These are phyloP conservation scores for Blastobotrys buckinghamii DNA, from an alignment of 1,139 yeast genomes.

Conservation along the genomic window DNA sequence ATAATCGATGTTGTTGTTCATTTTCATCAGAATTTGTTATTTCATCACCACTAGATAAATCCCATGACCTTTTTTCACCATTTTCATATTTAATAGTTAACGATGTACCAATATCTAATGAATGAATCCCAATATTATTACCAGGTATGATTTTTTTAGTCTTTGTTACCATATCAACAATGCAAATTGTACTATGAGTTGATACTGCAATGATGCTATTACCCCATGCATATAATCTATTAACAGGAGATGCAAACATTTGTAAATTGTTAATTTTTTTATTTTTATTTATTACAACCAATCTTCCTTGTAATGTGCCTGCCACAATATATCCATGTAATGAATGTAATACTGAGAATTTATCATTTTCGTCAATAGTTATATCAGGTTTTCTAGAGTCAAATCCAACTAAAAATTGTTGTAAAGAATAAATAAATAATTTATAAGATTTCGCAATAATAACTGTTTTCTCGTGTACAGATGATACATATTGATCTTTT, in stretches of 20 bases:
- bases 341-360: neutral
- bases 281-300: conserved; percentile 14
- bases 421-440: conserved; percentile 14
- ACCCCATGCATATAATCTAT: conserved; percentile 14
- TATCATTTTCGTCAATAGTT: neutral
- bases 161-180: conserved; percentile 17
- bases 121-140: conserved; percentile 15
- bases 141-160: conserved; percentile 20
- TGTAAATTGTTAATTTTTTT: conserved; percentile 11
- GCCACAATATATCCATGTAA: conserved; percentile 11
- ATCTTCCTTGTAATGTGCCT: conserved; percentile 18
- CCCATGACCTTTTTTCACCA: conserved; percentile 18
- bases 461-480: conserved; percentile 15
- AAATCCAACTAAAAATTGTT: conserved; percentile 14
- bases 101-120: conserved; percentile 5
- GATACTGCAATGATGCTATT: conserved; percentile 18
- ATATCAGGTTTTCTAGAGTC: neutral
- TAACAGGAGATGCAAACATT: conserved; percentile 21
- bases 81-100: conserved; percentile 16
- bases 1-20: neutral
- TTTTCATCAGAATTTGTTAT: neutral
- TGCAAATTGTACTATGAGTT: conserved; percentile 18
- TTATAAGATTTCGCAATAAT: conserved; percentile 14
- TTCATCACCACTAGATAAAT: conserved; percentile 17
- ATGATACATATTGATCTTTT: conserved; percentile 12